Evolutionary conservation across 176 grass and related monocot genomes (phyloP).

Genomic region (Leersia perrieri): DNA sequence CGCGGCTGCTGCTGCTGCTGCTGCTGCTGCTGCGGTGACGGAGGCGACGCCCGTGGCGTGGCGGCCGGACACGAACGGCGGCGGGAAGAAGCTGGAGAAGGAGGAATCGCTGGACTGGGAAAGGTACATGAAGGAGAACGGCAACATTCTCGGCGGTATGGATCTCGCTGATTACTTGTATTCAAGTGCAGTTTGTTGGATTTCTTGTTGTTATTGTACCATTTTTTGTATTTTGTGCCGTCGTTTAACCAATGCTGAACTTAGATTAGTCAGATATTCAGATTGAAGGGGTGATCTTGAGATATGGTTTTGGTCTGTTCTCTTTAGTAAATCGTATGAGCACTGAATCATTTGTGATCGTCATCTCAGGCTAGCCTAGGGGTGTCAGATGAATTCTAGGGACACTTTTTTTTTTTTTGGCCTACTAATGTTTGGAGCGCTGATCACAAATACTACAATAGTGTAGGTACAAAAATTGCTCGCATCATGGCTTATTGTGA

Average conservation of each 20-base stretch:
- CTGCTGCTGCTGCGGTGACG: background rate
- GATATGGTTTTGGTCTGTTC: background rate
- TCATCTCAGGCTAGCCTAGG: background rate
- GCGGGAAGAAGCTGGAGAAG: slow-evolving; percentile 65
- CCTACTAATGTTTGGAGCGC: background rate
- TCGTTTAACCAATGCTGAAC: background rate
- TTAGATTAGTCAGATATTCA: background rate
- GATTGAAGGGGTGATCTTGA: background rate
- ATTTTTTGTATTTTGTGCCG: background rate
- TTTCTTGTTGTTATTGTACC: background rate
- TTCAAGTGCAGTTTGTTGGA: background rate
- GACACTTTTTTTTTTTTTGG: background rate
- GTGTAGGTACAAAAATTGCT: background rate
- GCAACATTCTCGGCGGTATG: slow-evolving; percentile 56
- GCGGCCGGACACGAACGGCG: slow-evolving; percentile 43
- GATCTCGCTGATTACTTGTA: slow-evolving; percentile 17
- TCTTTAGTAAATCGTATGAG: background rate
- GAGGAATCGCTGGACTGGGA: slow-evolving; percentile 86
- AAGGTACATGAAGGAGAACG: slow-evolving; percentile 60
- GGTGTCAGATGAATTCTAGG: background rate
- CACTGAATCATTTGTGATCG: background rate
- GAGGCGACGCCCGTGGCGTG: slow-evolving; percentile 21
- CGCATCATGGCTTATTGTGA: background rate
- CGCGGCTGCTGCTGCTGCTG: slow-evolving; percentile 20
- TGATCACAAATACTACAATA: background rate